Percentiles rank a stretch among this genome's conserved stretches.
These are phyloP conservation scores for Penicillium salamii DNA, from an alignment of 495 filamentous ascomycete genomes.

Conservation along the genomic window DNA sequence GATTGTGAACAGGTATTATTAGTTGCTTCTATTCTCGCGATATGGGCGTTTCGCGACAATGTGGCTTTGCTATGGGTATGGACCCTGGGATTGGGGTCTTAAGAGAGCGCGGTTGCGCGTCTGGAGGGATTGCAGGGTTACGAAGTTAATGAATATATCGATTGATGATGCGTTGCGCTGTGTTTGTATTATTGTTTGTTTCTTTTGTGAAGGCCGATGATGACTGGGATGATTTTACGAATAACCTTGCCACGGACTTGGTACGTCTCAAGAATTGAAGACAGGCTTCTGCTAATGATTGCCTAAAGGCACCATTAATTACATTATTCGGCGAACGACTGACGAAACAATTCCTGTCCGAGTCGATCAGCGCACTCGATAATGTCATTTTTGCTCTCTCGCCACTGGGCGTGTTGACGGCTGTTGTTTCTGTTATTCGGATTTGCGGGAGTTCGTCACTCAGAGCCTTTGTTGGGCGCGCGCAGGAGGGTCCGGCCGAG, in stretches of 20 bases:
- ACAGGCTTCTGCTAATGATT: no score
- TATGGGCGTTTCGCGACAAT: conserved; percentile 6
- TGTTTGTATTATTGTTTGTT: conserved; percentile 16
- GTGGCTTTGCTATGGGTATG: not conserved
- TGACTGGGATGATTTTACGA: conserved; percentile 50
- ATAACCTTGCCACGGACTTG: conserved; percentile 51
- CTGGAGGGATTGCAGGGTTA: no score
- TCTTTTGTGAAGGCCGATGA: conserved; percentile 20
- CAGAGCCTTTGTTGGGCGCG: conserved; percentile 50
- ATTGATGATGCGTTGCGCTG: conserved; percentile 5
- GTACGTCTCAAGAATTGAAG: conserved; percentile 14
- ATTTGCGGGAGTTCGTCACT: conserved; percentile 52
- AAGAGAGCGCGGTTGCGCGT: not conserved
- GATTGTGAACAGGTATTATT: no score
- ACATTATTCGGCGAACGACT: conserved; percentile 56
- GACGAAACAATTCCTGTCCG: conserved; percentile 57
- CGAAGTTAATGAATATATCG: conserved; percentile 4
- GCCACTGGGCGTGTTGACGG: conserved; percentile 54
- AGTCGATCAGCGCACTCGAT: conserved; percentile 46
- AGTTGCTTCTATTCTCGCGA: not conserved
- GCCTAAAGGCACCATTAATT: conserved; percentile 50
- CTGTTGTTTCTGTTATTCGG: conserved; percentile 51
- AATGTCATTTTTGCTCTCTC: conserved; percentile 54
- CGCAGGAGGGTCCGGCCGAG: conserved; percentile 41
- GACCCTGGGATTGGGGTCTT: not conserved